Evolutionary conservation across 768 basidiomycete species (phyloP).

Genomic region (Trichaptum fuscoviolaceum): DNA sequence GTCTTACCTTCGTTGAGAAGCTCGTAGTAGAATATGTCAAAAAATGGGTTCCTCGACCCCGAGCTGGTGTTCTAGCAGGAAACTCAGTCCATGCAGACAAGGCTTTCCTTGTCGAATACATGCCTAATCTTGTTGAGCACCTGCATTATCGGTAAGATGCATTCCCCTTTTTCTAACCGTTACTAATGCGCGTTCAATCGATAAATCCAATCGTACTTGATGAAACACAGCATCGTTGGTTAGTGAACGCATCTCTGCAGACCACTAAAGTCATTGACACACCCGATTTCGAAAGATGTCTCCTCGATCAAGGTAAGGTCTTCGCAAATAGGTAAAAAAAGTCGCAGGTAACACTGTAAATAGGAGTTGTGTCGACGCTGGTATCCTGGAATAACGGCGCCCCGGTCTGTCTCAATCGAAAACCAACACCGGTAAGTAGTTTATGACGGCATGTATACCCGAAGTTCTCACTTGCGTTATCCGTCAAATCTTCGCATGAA

Average conservation of each 20-base stretch:
- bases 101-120: conserved; percentile 64
- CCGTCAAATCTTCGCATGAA: neutral
- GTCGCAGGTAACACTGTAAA: neutral
- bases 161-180: conserved; percentile 4
- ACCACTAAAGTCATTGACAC: conserved; percentile 5
- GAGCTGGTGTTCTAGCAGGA: conserved; percentile 72
- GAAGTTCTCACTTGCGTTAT: neutral
- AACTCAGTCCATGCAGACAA: conserved; percentile 83
- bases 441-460: neutral
- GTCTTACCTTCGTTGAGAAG: conserved; percentile 51
- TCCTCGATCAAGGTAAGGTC: conserved; percentile 68
- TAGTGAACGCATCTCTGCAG: conserved; percentile 22
- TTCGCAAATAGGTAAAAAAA: neutral
- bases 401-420: conserved; percentile 16
- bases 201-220: conserved; percentile 12
- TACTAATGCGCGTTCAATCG: conserved; percentile 2
- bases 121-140: conserved; percentile 78
- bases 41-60: conserved; percentile 70
- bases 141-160: conserved; percentile 66
- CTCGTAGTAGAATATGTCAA: conserved; percentile 74
- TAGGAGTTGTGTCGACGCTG: conserved; percentile 74
- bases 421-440: conserved; percentile 51
- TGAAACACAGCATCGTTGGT: conserved; percentile 59
- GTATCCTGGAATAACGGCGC: conserved; percentile 38
- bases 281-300: conserved; percentile 48